A percentile compares a stretch with the other conserved stretches of the same genome.
Conservation (phyloP, 345 rosid species). For the Pistacia atlantica region DNA sequence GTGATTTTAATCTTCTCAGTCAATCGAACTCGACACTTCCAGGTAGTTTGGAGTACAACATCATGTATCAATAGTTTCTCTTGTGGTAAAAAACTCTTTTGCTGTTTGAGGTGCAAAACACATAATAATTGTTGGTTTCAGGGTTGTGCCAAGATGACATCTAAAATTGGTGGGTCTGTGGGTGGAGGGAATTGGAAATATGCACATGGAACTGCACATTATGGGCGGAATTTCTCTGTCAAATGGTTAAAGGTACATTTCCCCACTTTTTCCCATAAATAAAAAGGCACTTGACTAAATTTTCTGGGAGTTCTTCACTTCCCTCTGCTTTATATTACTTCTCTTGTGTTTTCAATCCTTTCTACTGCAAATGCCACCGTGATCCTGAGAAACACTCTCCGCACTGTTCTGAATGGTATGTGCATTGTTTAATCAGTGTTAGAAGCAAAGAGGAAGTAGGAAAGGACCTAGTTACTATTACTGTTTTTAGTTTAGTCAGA, state of each 20-base stretch:
- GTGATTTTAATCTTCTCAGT: constrained; percentile 95
- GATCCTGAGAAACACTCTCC: background rate
- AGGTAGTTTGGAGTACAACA: constrained; percentile 53
- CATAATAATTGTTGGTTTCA: constrained; percentile 30
- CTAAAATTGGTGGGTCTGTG: constrained; percentile 87
- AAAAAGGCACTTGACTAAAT: background rate
- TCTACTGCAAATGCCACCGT: background rate
- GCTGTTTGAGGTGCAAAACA: constrained; percentile 16
- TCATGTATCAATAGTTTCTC: constrained; percentile 21
- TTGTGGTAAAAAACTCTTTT: constrained; percentile 6
- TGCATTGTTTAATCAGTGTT: background rate
- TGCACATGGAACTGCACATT: constrained; percentile 98
- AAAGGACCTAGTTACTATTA: background rate
- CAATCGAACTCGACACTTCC: constrained; percentile 93
- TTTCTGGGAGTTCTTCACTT: background rate
- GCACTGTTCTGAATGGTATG: background rate
- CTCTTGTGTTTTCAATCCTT: constrained; percentile 15
- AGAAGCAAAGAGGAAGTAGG: background rate
- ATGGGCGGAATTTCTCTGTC: constrained; percentile 96
- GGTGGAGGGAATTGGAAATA: constrained; percentile 98
- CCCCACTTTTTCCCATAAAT: background rate
- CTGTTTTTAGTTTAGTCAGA: background rate
- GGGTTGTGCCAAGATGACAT: constrained; percentile 99
- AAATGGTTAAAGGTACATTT: constrained; percentile 91
- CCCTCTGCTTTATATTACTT: background rate